A percentile compares a stretch with the other conserved stretches of the same genome.
Conservation (phyloP, 2,329 filamentous ascomycete species). For the Davidsoniella eucalypti region DNA sequence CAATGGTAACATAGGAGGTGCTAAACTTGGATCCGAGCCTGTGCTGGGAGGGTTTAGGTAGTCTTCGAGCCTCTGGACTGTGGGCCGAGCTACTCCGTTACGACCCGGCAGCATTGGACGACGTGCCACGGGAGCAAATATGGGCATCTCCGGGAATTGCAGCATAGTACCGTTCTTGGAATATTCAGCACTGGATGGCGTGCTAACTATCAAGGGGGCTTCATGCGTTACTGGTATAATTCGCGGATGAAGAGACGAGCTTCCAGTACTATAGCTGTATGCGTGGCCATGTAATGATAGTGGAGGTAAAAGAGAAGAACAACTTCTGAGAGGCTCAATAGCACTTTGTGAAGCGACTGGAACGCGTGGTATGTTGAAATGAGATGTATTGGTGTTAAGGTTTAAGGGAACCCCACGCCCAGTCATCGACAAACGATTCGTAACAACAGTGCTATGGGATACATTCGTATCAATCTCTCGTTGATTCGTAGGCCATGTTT, state of each 20-base stretch:
- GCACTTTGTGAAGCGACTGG: slow-evolving; percentile 4
- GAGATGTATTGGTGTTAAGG: background rate
- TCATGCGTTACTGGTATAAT: background rate
- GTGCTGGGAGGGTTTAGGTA: slow-evolving; percentile 26
- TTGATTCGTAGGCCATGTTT: background rate
- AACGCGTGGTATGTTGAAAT: slow-evolving; percentile 1
- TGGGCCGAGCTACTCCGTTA: slow-evolving; percentile 25
- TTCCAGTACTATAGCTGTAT: slow-evolving; percentile 3
- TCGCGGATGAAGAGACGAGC: background rate
- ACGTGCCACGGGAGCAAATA: slow-evolving; percentile 36
- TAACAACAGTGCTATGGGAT: background rate
- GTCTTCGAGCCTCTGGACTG: slow-evolving; percentile 37
- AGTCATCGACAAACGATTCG: no score
- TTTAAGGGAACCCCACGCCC: background rate
- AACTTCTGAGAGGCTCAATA: slow-evolving; percentile 2
- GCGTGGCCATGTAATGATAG: background rate
- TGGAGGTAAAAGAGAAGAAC: slow-evolving; percentile 5
- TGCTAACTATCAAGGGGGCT: slow-evolving; percentile 41
- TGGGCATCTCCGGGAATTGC: slow-evolving; percentile 25
- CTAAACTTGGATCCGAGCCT: background rate
- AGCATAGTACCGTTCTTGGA: slow-evolving; percentile 15
- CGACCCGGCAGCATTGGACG: slow-evolving; percentile 27
- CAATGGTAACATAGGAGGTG: slow-evolving; percentile 3
- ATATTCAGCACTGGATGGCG: slow-evolving; percentile 33
- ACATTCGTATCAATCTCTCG: background rate